Conservation (phyloP, 805 yeast genomes). For the Lipomyces kockii region DNA sequence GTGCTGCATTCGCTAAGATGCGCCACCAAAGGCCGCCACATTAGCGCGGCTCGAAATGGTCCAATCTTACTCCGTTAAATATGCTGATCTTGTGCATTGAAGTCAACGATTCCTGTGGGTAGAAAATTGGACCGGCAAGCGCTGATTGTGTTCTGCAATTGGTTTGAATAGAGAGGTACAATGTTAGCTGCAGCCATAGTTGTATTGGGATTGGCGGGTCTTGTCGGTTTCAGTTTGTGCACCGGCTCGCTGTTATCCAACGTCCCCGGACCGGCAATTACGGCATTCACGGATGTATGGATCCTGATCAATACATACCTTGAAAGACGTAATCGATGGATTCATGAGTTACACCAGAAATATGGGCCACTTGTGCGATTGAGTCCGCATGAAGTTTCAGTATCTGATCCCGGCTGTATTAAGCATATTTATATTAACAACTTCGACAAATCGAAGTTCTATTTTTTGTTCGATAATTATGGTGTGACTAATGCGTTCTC, state of each 20-base stretch:
- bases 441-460: constrained; percentile 61
- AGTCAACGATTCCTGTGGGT: no score
- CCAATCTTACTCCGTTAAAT: background rate
- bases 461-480: constrained; percentile 63
- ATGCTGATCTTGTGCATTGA: no score
- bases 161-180: background rate
- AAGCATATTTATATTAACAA: constrained; percentile 62
- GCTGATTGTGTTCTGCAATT: background rate
- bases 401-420: constrained; percentile 56
- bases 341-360: constrained; percentile 56
- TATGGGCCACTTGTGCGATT: constrained; percentile 69
- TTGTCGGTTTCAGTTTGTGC: background rate
- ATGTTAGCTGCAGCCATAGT: background rate
- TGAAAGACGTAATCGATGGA: constrained; percentile 55
- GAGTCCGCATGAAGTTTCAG: constrained; percentile 65
- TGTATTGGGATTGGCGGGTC: background rate
- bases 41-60: background rate
- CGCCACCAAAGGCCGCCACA: background rate
- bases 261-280: constrained; percentile 64
- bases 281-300: constrained; percentile 53
- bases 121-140: no score
- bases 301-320: constrained; percentile 52
- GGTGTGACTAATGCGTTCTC: constrained; percentile 66
- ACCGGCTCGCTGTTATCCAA: constrained; percentile 49
- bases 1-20: background rate